Evolutionary conservation across 805 yeast genomes (phyloP).

Genomic region (Starmera amethionina): DNA sequence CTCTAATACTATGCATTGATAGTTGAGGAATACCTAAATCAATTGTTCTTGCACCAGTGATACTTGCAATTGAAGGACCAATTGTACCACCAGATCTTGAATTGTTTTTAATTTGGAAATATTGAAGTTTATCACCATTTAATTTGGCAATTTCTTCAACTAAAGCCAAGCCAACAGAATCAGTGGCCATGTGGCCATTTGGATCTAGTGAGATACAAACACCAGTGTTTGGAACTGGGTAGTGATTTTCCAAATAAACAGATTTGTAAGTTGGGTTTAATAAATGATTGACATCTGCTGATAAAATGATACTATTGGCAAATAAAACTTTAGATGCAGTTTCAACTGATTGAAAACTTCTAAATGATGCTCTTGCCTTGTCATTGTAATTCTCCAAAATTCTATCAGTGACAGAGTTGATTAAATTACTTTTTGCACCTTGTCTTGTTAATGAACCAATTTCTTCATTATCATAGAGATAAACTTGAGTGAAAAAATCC

Average conservation of each 20-base stretch:
- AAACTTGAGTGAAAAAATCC: conserved; percentile 45
- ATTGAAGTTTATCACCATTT: conserved; percentile 61
- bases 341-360: conserved; percentile 6
- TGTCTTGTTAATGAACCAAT: conserved; percentile 73
- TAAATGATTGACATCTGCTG: conserved; percentile 81
- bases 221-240: conserved; percentile 74
- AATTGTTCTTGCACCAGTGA: conserved; percentile 65
- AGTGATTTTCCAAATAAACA: conserved; percentile 71
- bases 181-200: conserved; percentile 79
- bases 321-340: conserved; percentile 30
- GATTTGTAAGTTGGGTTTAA: conserved; percentile 65
- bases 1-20: conserved; percentile 82
- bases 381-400: conserved; percentile 26
- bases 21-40: conserved; percentile 79
- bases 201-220: conserved; percentile 64
- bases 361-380: conserved; percentile 10
- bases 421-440: conserved; percentile 72
- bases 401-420: conserved; percentile 56
- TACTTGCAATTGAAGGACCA: conserved; percentile 59
- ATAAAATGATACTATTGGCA: conserved; percentile 70
- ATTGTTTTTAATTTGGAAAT: conserved; percentile 81
- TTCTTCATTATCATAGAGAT: conserved; percentile 74
- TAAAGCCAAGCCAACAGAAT: conserved; percentile 60
- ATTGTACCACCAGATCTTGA: conserved; percentile 84
- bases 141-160: conserved; percentile 58